Evolutionary conservation across 345 rosid genomes (phyloP), one percentile per base, ranked within the genome.

Genomic region (Eucalyptus camaldulensis): DNA sequence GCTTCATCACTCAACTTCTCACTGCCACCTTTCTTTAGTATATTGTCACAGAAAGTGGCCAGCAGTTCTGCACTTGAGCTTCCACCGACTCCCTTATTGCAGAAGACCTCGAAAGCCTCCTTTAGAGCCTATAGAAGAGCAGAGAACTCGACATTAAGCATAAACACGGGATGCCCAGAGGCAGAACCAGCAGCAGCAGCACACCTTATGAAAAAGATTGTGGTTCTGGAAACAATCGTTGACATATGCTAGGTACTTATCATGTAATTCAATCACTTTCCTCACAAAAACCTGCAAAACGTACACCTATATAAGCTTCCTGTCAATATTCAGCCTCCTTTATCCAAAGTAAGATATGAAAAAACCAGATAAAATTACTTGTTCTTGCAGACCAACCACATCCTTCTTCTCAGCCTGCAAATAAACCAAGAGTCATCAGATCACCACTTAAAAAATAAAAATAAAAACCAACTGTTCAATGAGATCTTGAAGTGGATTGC

Each of bases 1-100:
- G 95, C 96, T 90, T 94, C 97, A 91, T 96, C 98, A 90, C 95
- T 94, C 86, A 95, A 91, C 91, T 96, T 96, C 91, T 95, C 97
- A 89, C 94, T 93, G 69, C 96, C 97, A 88, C 98, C 97, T 87
- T 94, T 95, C 91, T 94, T 94, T 44, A 96, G 96, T 89, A 94
- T 91, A 90, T 93, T 94, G 89, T 96, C 96, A 69, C 98, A 96
- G 87, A 95, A 96, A 33, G 94, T 93, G 44, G 98, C 95, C 47
- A 96, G 91, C 44, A 95, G 89, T 87, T 95, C 96, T 0, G 98
- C 96, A 91, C 95, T 94, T 40, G 96, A 93, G 87, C 95, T 92
- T 86, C 97, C 97, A 67, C 93, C 93, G 29, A 96, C 96, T 45
- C 91, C 93, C 91, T 94, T 96, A 89, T 95, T 96, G 95, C 96